These are phyloP conservation scores for Dunaliella primolecta DNA, from an alignment of 139 green algal genomes.

Conservation along the genomic window DNA sequence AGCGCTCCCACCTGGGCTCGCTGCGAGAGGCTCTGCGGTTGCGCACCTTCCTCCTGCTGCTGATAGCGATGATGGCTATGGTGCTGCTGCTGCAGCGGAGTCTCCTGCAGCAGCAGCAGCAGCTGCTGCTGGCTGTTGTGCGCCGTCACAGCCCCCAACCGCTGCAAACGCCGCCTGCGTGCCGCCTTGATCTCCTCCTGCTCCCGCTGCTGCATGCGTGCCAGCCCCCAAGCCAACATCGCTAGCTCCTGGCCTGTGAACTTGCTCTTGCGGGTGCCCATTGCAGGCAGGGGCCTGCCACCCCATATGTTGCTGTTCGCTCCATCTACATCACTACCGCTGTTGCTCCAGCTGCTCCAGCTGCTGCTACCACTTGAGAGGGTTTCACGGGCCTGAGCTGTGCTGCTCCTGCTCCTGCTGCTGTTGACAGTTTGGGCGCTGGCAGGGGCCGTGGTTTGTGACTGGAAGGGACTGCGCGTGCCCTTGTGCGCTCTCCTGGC, in stretches of 20 bases:
- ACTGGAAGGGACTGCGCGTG: not conserved
- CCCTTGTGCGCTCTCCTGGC: not conserved
- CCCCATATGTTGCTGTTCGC: not conserved
- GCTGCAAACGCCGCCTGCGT: not conserved
- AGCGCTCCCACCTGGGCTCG: not conserved
- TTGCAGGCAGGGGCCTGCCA: not conserved
- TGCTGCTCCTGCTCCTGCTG: not conserved
- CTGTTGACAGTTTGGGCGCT: not conserved
- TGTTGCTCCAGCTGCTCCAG: conserved; percentile 5
- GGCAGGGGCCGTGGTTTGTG: not conserved
- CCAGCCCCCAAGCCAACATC: conserved; percentile 8
- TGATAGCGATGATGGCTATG: not conserved
- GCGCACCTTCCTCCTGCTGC: not conserved
- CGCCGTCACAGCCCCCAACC: not conserved
- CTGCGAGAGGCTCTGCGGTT: not conserved
- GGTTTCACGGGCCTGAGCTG: too few relatives aligned
- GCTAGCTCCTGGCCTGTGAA: conserved; percentile 8
- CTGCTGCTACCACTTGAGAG: conserved; percentile 1
- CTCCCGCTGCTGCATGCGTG: not conserved
- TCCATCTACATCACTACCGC: too few relatives aligned
- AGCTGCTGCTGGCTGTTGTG: not conserved
- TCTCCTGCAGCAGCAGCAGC: not conserved
- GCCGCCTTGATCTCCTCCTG: not conserved
- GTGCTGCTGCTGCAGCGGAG: not conserved
- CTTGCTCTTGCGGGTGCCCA: not conserved